Conservation (phyloP, 768 basidiomycete genomes). For the Cystofilobasidium ferigula region DNA sequence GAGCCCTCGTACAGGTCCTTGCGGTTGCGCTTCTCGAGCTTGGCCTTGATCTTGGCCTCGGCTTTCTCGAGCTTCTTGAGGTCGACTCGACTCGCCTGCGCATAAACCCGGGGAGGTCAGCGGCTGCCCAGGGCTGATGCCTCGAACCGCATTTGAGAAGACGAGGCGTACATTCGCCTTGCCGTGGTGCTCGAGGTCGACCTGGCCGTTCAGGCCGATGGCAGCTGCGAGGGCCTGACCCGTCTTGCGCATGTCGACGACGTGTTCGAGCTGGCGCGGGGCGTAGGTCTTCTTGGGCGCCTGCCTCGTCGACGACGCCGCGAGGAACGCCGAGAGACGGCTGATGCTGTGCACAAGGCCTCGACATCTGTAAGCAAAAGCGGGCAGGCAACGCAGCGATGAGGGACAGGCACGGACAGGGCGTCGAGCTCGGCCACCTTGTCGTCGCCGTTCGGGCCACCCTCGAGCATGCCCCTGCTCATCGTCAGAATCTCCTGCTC, state of each 20-base stretch:
- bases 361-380: slow-evolving; percentile 41
- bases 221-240: slow-evolving; percentile 55
- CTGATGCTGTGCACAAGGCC: slow-evolving; percentile 48
- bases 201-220: slow-evolving; percentile 42
- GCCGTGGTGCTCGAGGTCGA: slow-evolving; percentile 82
- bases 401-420: slow-evolving; percentile 33
- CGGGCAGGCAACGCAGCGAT: not conserved
- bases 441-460: slow-evolving; percentile 24
- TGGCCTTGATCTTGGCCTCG: slow-evolving; percentile 91
- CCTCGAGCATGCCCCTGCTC: slow-evolving; percentile 56
- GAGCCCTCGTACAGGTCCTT: slow-evolving; percentile 91
- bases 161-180: slow-evolving; percentile 65
- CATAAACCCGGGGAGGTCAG: no score
- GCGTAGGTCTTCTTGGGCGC: slow-evolving; percentile 28
- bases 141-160: slow-evolving; percentile 30
- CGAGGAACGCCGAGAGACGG: slow-evolving; percentile 44
- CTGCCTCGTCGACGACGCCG: slow-evolving; percentile 32
- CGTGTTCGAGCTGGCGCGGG: slow-evolving; percentile 52
- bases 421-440: slow-evolving; percentile 45
- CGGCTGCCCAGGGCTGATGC: no score
- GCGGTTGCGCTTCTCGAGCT: slow-evolving; percentile 89
- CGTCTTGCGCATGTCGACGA: slow-evolving; percentile 76
- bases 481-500: slow-evolving; percentile 68
- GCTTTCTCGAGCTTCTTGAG: slow-evolving; percentile 93
- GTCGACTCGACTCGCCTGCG: slow-evolving; percentile 78